Evolutionary conservation across 164 flowering plant species (phyloP).

Genomic region (Macadamia integrifolia): DNA sequence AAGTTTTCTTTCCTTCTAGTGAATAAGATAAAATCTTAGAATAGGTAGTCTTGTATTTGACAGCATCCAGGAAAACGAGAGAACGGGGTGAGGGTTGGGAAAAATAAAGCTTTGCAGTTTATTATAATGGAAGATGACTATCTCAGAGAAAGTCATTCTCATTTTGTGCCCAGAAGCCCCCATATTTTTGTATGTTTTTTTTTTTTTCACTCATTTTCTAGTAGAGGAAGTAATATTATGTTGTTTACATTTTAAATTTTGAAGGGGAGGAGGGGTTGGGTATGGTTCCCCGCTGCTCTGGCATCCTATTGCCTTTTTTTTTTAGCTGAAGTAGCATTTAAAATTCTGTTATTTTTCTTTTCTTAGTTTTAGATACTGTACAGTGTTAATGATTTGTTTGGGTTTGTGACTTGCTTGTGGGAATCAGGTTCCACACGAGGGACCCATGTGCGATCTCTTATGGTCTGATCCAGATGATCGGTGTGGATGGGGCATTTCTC

Average conservation of each 20-base stretch:
- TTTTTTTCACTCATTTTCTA: too few species aligned
- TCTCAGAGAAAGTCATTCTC: neutral
- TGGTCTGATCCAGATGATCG: conserved; percentile 94
- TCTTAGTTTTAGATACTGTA: neutral
- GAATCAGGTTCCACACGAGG: conserved; percentile 80
- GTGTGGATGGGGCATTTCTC: conserved; percentile 86
- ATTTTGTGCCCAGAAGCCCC: neutral
- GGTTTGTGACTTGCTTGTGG: conserved; percentile 1
- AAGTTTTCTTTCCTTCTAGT: too few species aligned
- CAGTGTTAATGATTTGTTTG: neutral
- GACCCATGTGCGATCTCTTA: conserved; percentile 86
- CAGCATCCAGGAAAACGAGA: neutral
- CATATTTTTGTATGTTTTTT: neutral
- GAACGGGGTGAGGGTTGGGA: too few species aligned
- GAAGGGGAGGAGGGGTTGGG: neutral
- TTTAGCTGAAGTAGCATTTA: neutral
- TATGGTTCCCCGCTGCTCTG: neutral
- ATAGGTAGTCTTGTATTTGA: too few species aligned
- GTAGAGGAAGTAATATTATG: neutral
- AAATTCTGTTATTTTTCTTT: neutral
- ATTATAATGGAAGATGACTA: neutral
- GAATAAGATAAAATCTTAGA: neutral
- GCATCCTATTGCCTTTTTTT: neutral
- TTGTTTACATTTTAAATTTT: neutral
- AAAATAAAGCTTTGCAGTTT: neutral